A percentile compares a stretch with the other conserved stretches of the same genome.
phyloP scores from a whole-genome alignment of 2,329 filamentous ascomycete species.

The Phoma sp. region DNA sequence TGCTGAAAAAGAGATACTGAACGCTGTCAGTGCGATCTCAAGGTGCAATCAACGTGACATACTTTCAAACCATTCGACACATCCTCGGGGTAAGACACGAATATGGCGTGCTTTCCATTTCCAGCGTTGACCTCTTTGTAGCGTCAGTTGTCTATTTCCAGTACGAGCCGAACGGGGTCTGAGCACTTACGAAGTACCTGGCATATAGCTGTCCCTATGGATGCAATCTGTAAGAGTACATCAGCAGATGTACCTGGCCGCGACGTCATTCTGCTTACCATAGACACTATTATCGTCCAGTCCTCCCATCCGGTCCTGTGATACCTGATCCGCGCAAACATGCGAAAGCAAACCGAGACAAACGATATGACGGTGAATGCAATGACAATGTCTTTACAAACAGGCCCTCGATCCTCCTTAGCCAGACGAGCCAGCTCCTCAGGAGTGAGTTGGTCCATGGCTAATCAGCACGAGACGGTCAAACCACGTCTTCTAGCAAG shows the following conservation, averaged over 20 bases:
- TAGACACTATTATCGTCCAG: constrained; percentile 27
- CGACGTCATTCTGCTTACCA: constrained; percentile 13
- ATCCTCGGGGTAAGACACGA: constrained; percentile 23
- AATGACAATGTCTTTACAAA: constrained; percentile 22
- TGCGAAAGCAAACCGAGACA: constrained; percentile 28
- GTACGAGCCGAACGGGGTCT: background rate
- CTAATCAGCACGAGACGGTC: background rate
- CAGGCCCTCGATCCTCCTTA: constrained; percentile 26
- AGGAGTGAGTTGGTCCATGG: constrained; percentile 25
- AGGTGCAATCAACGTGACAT: background rate
- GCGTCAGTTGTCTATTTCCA: background rate
- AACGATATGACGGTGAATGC: constrained; percentile 29
- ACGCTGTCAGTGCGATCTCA: constrained; percentile 4
- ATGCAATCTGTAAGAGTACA: constrained; percentile 11
- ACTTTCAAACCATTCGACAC: constrained; percentile 24
- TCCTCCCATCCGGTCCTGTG: constrained; percentile 32
- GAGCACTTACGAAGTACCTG: constrained; percentile 27
- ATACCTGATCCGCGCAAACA: constrained; percentile 29
- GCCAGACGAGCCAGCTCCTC: constrained; percentile 25
- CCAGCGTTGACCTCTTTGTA: constrained; percentile 26
- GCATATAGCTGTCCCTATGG: constrained; percentile 16
- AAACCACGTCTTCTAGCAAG: background rate
- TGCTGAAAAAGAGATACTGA: constrained; percentile 37
- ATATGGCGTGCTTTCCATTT: constrained; percentile 32
- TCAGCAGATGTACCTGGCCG: background rate